Percentiles rank a stretch among this genome's conserved stretches.
Conservation (phyloP, 2,329 filamentous ascomycete genomes). For the Aaosphaeria arxii region DNA sequence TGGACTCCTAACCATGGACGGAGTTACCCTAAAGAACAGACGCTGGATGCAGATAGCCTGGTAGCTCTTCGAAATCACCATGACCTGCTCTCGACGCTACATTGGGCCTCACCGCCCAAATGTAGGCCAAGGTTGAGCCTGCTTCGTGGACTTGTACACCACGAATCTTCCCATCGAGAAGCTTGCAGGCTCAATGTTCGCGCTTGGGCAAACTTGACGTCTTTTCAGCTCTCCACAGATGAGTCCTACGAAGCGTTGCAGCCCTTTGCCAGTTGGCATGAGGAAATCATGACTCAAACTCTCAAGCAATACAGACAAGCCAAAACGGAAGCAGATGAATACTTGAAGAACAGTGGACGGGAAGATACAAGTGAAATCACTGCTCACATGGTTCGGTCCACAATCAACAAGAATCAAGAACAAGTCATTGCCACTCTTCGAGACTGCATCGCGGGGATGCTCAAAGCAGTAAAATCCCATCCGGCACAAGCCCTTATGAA, state of each 20-base stretch:
- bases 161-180: slow-evolving; percentile 56
- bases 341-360: slow-evolving; percentile 39
- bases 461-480: slow-evolving; percentile 45
- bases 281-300: slow-evolving; percentile 51
- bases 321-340: slow-evolving; percentile 57
- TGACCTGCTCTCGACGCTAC: slow-evolving; percentile 58
- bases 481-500: slow-evolving; percentile 41
- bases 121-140: slow-evolving; percentile 53
- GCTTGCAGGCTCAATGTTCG: slow-evolving; percentile 58
- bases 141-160: slow-evolving; percentile 55
- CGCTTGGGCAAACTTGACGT: slow-evolving; percentile 56
- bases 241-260: slow-evolving; percentile 46
- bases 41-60: slow-evolving; percentile 52
- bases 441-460: slow-evolving; percentile 52
- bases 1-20: slow-evolving; percentile 60
- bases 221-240: slow-evolving; percentile 55
- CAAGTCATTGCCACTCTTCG: slow-evolving; percentile 55
- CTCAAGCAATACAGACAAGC: slow-evolving; percentile 55
- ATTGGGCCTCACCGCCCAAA: slow-evolving; percentile 54
- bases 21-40: slow-evolving; percentile 57
- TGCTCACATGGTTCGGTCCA: slow-evolving; percentile 48
- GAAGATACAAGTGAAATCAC: slow-evolving; percentile 40
- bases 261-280: slow-evolving; percentile 55
- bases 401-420: slow-evolving; percentile 56
- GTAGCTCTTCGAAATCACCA: slow-evolving; percentile 61